Conservation (phyloP, 202 grass and related monocot species). For the Cymbopogon flexuosus region DNA sequence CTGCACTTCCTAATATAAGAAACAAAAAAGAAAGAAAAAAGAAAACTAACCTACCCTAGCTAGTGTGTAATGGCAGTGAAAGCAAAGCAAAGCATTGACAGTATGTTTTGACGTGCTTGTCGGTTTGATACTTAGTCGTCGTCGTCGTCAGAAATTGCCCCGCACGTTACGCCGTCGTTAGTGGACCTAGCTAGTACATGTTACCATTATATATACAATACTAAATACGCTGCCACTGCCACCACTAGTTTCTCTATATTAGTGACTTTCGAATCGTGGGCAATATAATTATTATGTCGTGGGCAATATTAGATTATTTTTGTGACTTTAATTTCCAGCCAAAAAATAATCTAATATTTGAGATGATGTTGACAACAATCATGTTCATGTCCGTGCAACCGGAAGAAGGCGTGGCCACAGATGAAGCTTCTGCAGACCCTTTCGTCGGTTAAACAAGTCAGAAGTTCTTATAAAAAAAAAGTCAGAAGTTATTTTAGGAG, state of each 20-base stretch:
- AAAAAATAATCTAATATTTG: too few species aligned
- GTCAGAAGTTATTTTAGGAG: too few species aligned
- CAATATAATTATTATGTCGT: background rate
- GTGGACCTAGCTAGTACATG: background rate
- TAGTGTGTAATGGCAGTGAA: background rate
- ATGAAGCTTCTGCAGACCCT: too few species aligned
- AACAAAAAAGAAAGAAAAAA: background rate
- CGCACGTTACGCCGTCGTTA: slow-evolving; percentile 15
- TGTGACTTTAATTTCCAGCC: too few species aligned
- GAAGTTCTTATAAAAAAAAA: too few species aligned
- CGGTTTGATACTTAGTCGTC: background rate
- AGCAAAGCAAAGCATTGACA: background rate
- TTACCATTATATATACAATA: background rate
- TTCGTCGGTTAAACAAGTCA: too few species aligned
- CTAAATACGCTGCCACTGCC: background rate
- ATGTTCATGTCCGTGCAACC: too few species aligned
- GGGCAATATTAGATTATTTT: too few species aligned
- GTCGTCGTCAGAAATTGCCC: slow-evolving; percentile 17
- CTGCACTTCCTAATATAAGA: background rate
- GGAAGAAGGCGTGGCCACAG: too few species aligned
- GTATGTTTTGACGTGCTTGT: background rate
- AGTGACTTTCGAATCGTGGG: background rate
- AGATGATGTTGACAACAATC: too few species aligned
- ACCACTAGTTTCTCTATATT: background rate
- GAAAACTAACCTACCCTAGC: background rate